A percentile compares a stretch with the other conserved stretches of the same genome.
These are phyloP conservation scores for Termitomyces sp. DNA, from an alignment of 768 basidiomycete genomes.

Conservation along the genomic window DNA sequence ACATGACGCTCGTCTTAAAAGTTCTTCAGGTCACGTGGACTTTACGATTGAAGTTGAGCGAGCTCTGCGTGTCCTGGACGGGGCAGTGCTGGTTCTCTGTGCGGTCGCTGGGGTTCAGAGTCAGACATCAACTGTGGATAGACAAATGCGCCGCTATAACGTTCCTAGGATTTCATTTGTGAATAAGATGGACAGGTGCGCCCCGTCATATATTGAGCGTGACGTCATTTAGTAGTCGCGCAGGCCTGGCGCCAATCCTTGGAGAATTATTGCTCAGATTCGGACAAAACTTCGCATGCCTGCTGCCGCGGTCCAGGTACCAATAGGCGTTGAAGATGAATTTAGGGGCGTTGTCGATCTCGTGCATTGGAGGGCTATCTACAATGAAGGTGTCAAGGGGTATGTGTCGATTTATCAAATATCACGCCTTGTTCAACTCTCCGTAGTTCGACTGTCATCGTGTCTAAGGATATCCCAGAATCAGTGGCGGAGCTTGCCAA, in stretches of 20 bases:
- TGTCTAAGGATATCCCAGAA: conserved; percentile 84
- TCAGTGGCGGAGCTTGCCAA: conserved; percentile 68
- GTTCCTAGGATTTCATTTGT: conserved; percentile 95
- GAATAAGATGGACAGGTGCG: conserved; percentile 96
- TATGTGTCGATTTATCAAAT: conserved; percentile 31
- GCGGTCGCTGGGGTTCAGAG: conserved; percentile 98
- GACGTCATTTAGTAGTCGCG: not conserved
- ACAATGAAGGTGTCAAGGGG: conserved; percentile 96
- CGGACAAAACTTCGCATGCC: conserved; percentile 86
- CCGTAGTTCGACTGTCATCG: conserved; percentile 65
- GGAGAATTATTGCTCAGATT: conserved; percentile 91
- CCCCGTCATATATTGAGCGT: not conserved
- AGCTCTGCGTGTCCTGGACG: conserved; percentile 92
- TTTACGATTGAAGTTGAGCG: conserved; percentile 99
- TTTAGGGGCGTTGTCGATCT: conserved; percentile 92
- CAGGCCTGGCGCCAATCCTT: conserved; percentile 96
- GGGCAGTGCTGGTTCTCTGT: conserved; percentile 93
- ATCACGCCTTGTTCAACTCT: not conserved
- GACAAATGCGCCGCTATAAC: conserved; percentile 97
- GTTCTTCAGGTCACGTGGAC: conserved; percentile 83
- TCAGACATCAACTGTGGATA: conserved; percentile 98
- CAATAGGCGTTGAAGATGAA: conserved; percentile 86
- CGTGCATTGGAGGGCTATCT: conserved; percentile 90
- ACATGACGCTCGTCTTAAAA: not conserved
- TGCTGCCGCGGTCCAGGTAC: conserved; percentile 93